A percentile compares a stretch with the other conserved stretches of the same genome.
Evolutionary conservation across 306 rosid species (phyloP).

Genomic region (Rosa multiflora): DNA sequence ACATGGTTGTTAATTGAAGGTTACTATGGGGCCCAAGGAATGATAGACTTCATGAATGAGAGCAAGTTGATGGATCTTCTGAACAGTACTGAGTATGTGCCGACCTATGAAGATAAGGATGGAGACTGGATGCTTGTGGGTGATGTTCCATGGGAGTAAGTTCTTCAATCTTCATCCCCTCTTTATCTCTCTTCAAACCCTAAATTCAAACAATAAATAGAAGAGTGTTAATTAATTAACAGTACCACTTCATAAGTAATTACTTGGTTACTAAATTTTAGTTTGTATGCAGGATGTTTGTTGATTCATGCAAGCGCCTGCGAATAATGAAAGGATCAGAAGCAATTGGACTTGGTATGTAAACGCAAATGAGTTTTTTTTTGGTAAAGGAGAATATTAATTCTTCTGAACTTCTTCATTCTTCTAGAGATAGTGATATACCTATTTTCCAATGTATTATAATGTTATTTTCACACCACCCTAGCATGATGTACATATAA

Average conservation of each 20-base stretch:
- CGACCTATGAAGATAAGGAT: slow-evolving; percentile 98
- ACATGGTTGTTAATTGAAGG: slow-evolving; percentile 45
- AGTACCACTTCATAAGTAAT: background rate
- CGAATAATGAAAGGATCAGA: slow-evolving; percentile 98
- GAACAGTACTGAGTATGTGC: slow-evolving; percentile 97
- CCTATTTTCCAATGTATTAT: background rate
- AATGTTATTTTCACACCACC: background rate
- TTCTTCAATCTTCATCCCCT: slow-evolving; percentile 16
- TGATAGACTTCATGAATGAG: slow-evolving; percentile 99
- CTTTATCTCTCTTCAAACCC: slow-evolving; percentile 10
- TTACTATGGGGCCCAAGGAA: slow-evolving; percentile 92
- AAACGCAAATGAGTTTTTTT: background rate
- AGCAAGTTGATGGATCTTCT: slow-evolving; percentile 99
- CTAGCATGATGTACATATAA: background rate
- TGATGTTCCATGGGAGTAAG: slow-evolving; percentile 99
- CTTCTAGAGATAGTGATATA: background rate
- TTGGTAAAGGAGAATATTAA: background rate
- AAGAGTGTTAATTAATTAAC: background rate
- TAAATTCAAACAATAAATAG: background rate
- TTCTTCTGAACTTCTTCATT: background rate
- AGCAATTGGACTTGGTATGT: slow-evolving; percentile 95
- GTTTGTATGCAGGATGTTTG: slow-evolving; percentile 72
- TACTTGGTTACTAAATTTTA: background rate
- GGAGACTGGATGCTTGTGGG: slow-evolving; percentile 99
- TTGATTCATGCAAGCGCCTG: slow-evolving; percentile 96